Evolutionary conservation across 345 rosid genomes (phyloP).

Genomic region (Draba incana): DNA sequence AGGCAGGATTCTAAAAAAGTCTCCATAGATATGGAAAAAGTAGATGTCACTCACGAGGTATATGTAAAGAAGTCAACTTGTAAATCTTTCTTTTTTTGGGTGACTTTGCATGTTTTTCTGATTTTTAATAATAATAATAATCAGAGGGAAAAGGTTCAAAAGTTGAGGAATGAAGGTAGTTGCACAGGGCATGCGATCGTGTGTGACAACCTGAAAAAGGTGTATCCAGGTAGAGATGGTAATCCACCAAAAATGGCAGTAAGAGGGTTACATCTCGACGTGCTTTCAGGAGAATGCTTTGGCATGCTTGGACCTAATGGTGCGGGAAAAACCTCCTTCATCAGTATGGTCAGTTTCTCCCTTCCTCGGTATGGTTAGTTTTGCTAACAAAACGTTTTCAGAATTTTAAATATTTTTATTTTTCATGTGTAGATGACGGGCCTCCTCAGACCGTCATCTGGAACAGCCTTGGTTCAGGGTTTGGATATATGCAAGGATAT

Average conservation of each 20-base stretch:
- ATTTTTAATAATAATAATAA: neutral
- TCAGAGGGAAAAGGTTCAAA: slow-evolving; percentile 82
- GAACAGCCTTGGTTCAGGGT: slow-evolving; percentile 80
- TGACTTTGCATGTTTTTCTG: slow-evolving; percentile 6
- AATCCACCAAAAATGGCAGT: slow-evolving; percentile 86
- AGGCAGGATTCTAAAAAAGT: slow-evolving; percentile 67
- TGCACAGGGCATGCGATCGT: slow-evolving; percentile 61
- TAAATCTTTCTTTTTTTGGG: neutral
- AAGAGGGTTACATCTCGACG: slow-evolving; percentile 81
- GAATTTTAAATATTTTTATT: neutral
- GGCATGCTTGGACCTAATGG: slow-evolving; percentile 99
- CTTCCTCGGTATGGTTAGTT: too few species aligned
- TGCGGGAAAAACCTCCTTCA: slow-evolving; percentile 95
- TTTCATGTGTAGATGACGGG: slow-evolving; percentile 75
- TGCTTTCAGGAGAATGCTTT: slow-evolving; percentile 89
- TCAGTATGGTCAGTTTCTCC: slow-evolving; percentile 70
- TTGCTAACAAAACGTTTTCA: neutral
- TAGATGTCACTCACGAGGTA: slow-evolving; percentile 72
- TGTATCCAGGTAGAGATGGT: slow-evolving; percentile 90
- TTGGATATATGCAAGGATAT: slow-evolving; percentile 69
- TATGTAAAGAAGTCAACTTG: neutral
- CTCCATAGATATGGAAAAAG: slow-evolving; percentile 69
- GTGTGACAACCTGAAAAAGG: slow-evolving; percentile 73
- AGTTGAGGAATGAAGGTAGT: slow-evolving; percentile 55
- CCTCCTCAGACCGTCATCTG: slow-evolving; percentile 75